Evolutionary conservation across 805 yeast genomes (phyloP), one percentile per base, ranked within the genome.

Genomic region (Kodamaea kakaduensis): DNA sequence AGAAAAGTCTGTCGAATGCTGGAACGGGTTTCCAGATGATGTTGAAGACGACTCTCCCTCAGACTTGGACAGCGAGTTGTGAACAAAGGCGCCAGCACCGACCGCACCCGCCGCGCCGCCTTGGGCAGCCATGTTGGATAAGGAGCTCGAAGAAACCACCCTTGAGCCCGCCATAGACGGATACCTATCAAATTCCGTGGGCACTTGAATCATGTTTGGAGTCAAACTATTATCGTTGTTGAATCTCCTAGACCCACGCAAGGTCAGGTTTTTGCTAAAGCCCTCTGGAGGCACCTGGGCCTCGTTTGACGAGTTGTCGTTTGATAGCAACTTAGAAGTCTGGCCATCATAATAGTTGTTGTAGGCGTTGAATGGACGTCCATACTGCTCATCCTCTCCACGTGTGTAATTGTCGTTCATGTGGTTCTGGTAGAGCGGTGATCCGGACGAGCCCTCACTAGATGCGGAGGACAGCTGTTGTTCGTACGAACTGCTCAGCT

Each of bases 121-220:
- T 5, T 22, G 22, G 8, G 31, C 32, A 18, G 17, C 38, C 41
- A 44, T 23, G 34, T 44, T 38, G 18, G 36, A 33, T 17, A 44
- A 40, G 7, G 69, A 61, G 4, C 64, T 48, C 9, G 77, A 69
- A 3, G 85, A 77, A 3, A 74, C 71, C 3, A 75, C 76, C 43
- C 84, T 65, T 5, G 39, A 36, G 3, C 71, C 71, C 3, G 76
- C 73, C 42, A 77, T 64, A 17, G 76, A 67, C 4, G 90, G 89
- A 49, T 81, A 82, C 46, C 88, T 65, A 54, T 81, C 86, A 47
- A 64, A 81, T 37, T 74, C 82, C 1, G 76, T 65, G 3, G 85
- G 81, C 18, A 48, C 59, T n/a, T 51, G 59, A 27, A 62, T 50
- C 33, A 46, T 48, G 34, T 37, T 43, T 32, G 36, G 19, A 12